Evolutionary conservation across 139 green algal genomes (phyloP).

Genomic region (Chlamydomonas eustigma): DNA sequence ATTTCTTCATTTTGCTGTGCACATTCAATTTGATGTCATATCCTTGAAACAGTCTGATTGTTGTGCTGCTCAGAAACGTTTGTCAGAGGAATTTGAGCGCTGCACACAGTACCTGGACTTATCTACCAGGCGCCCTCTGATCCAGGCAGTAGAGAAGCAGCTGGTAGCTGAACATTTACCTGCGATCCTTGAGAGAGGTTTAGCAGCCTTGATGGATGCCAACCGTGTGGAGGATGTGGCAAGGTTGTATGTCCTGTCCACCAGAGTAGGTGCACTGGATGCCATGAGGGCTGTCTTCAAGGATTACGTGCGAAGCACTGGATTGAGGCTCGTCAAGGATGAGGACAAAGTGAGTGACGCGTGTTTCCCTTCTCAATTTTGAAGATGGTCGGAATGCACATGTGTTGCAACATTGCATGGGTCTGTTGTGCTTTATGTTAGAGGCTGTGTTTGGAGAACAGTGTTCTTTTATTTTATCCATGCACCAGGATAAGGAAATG

Average conservation of each 20-base stretch:
- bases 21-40: too few relatives aligned
- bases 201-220: constrained; percentile 62
- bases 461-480: too few relatives aligned
- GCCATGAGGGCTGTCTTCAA: constrained; percentile 63
- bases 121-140: constrained; percentile 67
- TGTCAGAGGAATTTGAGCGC: constrained; percentile 85
- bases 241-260: constrained; percentile 71
- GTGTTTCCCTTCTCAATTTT: too few relatives aligned
- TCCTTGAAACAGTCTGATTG: too few relatives aligned
- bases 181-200: constrained; percentile 37
- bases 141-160: constrained; percentile 67
- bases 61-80: constrained; percentile 56
- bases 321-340: constrained; percentile 74
- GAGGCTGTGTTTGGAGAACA: too few relatives aligned
- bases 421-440: too few relatives aligned
- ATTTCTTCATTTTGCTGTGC: too few relatives aligned
- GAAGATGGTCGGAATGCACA: not conserved
- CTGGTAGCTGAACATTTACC: constrained; percentile 71
- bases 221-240: constrained; percentile 70
- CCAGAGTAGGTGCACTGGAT: constrained; percentile 58
- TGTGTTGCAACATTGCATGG: too few relatives aligned
- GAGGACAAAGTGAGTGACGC: constrained; percentile 82
- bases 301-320: constrained; percentile 67
- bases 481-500: constrained; percentile 79
- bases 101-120: constrained; percentile 82